Base-by-base conservation (phyloP, 352 stramenopile genomes). In the Elongisporangium senticosum region DNA sequence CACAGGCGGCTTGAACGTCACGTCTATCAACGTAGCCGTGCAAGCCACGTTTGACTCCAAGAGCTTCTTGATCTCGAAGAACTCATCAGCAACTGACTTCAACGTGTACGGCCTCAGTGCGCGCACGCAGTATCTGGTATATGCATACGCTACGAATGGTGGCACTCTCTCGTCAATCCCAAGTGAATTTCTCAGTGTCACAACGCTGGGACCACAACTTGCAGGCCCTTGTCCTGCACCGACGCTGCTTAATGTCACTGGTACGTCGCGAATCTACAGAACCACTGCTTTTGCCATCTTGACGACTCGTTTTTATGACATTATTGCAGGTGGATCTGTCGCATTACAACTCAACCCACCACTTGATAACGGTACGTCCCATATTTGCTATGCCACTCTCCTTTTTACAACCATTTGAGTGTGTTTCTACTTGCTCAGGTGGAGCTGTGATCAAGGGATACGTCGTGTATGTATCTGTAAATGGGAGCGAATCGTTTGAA, bases 401-500 rank as follows among this genome's bases (percentile, higher is more conserved):
- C 7, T 22, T 55, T 15, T 28, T 47, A 53, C 8, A 33, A 26
- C 8, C n/a, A n/a, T n/a, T 7, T 8, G 23, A 23, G 20, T 13
- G 51, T 48, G 22, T 50, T 64, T 5, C 5, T 37, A 39, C 58
- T 24, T 56, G 7, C 1, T 19, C 53, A 86, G 79, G 79, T 55
- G 79, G 77, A 13, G 71, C 68, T 47, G 58, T 63, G 6, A 83
- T 90, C 24, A 67, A 56, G 50, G 72, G 75, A 17, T 90, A 82
- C 39, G 58, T 83, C 0, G 70, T 88, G n/a, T 90, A 74, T 53
- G 74, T 87, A 56, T 57, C 74, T 3, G 62, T 61, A 0, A 70
- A 77, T 49, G 68, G 63, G 20, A 65, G 53, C 23, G 59, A 28
- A 20, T 40, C 37, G 17, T 87, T 72, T 49, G 20, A 72, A 20